These are phyloP conservation scores for Lactarius sp. DNA, from an alignment of 768 basidiomycete genomes.

Conservation along the genomic window DNA sequence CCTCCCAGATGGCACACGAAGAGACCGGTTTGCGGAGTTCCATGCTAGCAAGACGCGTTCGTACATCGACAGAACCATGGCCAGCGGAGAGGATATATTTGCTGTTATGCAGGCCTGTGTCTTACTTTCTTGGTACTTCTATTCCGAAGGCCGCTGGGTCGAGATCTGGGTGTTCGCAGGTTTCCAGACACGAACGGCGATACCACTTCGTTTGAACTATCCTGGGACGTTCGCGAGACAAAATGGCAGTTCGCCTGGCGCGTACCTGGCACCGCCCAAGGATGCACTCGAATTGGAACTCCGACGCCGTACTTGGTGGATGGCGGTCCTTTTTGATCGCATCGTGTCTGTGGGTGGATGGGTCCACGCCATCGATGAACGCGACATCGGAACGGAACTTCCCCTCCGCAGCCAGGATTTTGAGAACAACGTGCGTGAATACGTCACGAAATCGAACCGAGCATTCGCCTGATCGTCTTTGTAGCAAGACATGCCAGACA, in stretches of 20 bases:
- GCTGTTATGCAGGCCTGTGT: slow-evolving; percentile 84
- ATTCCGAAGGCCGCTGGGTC: slow-evolving; percentile 85
- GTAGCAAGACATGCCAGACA: slow-evolving; percentile 58
- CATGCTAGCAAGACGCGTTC: slow-evolving; percentile 83
- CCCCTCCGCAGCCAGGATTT: slow-evolving; percentile 74
- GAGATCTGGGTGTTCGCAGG: slow-evolving; percentile 90
- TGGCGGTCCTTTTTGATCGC: slow-evolving; percentile 82
- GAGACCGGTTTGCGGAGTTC: slow-evolving; percentile 84
- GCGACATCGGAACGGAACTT: slow-evolving; percentile 79
- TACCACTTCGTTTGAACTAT: slow-evolving; percentile 79
- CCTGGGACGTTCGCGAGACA: slow-evolving; percentile 77
- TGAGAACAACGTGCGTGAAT: slow-evolving; percentile 55
- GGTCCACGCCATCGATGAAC: slow-evolving; percentile 81
- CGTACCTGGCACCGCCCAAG: slow-evolving; percentile 76
- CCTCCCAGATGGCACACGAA: slow-evolving; percentile 66
- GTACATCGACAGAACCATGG: slow-evolving; percentile 86
- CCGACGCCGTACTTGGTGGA: slow-evolving; percentile 85
- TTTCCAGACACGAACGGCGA: slow-evolving; percentile 76
- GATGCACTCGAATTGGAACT: slow-evolving; percentile 72
- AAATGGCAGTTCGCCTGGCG: slow-evolving; percentile 62
- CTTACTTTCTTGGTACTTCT: slow-evolving; percentile 86
- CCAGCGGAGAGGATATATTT: slow-evolving; percentile 84
- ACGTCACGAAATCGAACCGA: slow-evolving; percentile 5
- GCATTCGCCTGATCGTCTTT: slow-evolving; percentile 18
- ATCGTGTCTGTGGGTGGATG: slow-evolving; percentile 68